phyloP scores from a whole-genome alignment of 176 grass and related monocot genomes.

The Bolboschoenus planiculmis region DNA sequence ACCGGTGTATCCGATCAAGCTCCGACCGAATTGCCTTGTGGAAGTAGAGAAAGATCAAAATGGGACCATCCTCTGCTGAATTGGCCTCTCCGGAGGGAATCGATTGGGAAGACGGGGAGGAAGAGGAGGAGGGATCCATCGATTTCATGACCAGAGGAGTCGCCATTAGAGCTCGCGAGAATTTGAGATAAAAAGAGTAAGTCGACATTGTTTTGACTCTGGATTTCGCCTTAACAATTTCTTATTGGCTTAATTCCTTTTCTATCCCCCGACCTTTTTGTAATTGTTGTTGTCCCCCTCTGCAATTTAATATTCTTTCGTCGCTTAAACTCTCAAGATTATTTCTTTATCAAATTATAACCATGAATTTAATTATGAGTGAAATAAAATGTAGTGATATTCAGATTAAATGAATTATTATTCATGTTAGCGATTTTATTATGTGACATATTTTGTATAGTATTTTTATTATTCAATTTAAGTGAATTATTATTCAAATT shows the following conservation, averaged over 20 bases:
- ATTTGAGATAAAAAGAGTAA: background rate
- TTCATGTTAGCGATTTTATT: too few species aligned
- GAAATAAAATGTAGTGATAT: too few species aligned
- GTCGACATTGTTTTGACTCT: background rate
- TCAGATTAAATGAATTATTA: too few species aligned
- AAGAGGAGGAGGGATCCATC: constrained; percentile 7
- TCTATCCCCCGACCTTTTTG: background rate
- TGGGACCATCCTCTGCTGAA: constrained; percentile 41
- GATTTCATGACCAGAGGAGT: background rate
- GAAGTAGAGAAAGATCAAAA: constrained; percentile 84
- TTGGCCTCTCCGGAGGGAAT: background rate
- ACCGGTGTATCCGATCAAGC: constrained; percentile 52
- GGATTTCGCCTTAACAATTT: background rate
- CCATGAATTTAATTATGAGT: too few species aligned
- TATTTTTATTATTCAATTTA: too few species aligned
- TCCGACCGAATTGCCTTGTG: constrained; percentile 88
- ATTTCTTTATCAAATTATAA: too few species aligned
- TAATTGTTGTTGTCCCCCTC: background rate
- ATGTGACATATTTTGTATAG: too few species aligned
- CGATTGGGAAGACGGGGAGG: background rate
- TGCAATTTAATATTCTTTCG: background rate
- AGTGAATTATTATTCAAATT: too few species aligned
- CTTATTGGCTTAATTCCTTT: background rate
- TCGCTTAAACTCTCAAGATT: too few species aligned
- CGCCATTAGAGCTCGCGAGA: constrained; percentile 8